Evolutionary conservation across 768 basidiomycete species (phyloP).

Genomic region (Mycena capillaripes): DNA sequence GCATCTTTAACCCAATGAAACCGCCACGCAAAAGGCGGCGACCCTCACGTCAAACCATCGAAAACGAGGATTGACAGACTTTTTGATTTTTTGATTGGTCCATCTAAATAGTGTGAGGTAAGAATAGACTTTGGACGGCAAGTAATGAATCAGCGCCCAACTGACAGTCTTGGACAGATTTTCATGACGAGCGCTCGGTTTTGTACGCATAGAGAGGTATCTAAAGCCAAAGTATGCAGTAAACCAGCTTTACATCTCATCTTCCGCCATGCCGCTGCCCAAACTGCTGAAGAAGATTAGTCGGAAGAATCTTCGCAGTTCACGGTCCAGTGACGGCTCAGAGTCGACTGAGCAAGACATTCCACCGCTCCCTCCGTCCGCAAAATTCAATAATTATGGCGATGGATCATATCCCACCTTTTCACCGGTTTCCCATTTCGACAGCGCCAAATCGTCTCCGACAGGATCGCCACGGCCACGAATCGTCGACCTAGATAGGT

Average conservation of each 20-base stretch:
- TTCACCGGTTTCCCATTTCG: constrained; percentile 14
- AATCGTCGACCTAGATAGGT: constrained; percentile 15
- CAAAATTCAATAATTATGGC: constrained; percentile 17
- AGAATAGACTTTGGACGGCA: constrained; percentile 2
- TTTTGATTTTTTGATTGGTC: background rate
- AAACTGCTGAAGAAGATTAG: constrained; percentile 32
- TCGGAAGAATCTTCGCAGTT: constrained; percentile 29
- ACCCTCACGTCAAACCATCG: background rate
- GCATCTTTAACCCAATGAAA: no score
- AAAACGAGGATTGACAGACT: background rate
- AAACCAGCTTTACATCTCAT: background rate
- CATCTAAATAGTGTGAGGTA: background rate
- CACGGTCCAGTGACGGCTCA: constrained; percentile 25
- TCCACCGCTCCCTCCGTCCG: constrained; percentile 17
- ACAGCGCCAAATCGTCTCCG: constrained; percentile 24
- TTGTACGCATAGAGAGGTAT: background rate
- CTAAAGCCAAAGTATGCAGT: background rate
- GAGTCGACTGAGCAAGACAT: constrained; percentile 15
- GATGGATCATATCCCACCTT: constrained; percentile 15
- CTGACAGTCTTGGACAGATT: constrained; percentile 29
- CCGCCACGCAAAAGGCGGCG: no score
- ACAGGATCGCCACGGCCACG: constrained; percentile 20
- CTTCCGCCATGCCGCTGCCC: constrained; percentile 23
- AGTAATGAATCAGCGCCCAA: constrained; percentile 32
- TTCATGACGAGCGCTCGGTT: constrained; percentile 2